Evolutionary conservation across 352 stramenopile genomes (phyloP), one percentile per base, ranked within the genome.

Genomic region (Blastocystis sp.): DNA sequence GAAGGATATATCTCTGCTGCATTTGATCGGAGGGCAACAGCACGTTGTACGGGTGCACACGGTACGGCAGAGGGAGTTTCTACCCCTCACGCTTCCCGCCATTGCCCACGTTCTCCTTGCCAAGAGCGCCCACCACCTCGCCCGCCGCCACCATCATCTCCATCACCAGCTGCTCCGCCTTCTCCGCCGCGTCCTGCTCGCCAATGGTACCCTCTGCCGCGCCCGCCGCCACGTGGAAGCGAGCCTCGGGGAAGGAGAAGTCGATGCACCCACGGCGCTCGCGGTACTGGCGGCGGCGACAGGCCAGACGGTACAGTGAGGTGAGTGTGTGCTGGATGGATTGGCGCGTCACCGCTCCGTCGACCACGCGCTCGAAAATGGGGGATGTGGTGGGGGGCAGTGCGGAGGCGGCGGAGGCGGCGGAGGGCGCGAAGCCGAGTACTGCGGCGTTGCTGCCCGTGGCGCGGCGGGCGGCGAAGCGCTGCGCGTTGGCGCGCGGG

Each of bases 81-180:
- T 84, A 64, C 61, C 6, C 19, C 10, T 69, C 34, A 68, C n/a
- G 40, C 10, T 59, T 11, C n/a, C 21, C 61, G 0, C 4, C 28
- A 24, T 40, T 28, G 19, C 54, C 42, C 42, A 84, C 74, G 28
- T 84, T 64, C 11, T 84, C 74, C 48, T 84, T 84, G 11, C 74
- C 74, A 3, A 84, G 28, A 24, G 69, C 28, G 34, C 74, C 74
- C 7, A 84, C 28, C 28, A 64, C 57, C 42, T 84, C 74, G 38
- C 74, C 74, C 24, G 74, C 74, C 40, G 74, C 74, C 6, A 84
- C 74, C 74, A 84, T 84, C 74, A 84, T 84, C 57, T 84, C 74
- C 74, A 84, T 84, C 2, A 84, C 74, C n/a, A 84, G 40, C 28
- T 84, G 14, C 66, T 84, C 74, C 17, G 74, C 74, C 34, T 84